phyloP scores from a whole-genome alignment of 2,329 filamentous ascomycete species.

The Albifimbria verrucaria region DNA sequence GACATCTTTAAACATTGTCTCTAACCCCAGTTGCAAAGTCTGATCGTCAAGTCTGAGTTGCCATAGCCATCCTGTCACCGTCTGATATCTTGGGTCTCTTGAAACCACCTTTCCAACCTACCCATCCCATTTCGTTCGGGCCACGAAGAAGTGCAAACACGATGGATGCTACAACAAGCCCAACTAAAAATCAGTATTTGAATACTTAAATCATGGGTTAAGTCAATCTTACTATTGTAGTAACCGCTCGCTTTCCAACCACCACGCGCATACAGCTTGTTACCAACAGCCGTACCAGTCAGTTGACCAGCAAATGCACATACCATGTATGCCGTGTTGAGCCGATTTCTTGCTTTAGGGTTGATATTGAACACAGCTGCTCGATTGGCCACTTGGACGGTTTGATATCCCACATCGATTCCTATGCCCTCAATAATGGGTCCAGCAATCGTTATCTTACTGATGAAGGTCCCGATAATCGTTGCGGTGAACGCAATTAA shows the following conservation, averaged over 20 bases:
- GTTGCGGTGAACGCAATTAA: slow-evolving; percentile 58
- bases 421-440: slow-evolving; percentile 70
- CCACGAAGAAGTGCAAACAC: slow-evolving; percentile 25
- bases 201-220: background rate
- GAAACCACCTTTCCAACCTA: slow-evolving; percentile 29
- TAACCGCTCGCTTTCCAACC: slow-evolving; percentile 48
- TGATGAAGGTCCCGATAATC: slow-evolving; percentile 65
- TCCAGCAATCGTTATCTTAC: slow-evolving; percentile 63
- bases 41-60: too few species aligned
- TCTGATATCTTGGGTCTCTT: too few species aligned
- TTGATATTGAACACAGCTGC: slow-evolving; percentile 68
- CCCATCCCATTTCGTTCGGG: slow-evolving; percentile 26
- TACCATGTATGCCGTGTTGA: slow-evolving; percentile 84
- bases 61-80: too few species aligned
- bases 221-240: slow-evolving; percentile 21
- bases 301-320: slow-evolving; percentile 72
- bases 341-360: slow-evolving; percentile 66
- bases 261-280: slow-evolving; percentile 47
- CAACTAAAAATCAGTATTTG: slow-evolving; percentile 9
- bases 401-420: slow-evolving; percentile 70
- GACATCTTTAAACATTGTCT: too few species aligned
- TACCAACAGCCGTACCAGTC: slow-evolving; percentile 62
- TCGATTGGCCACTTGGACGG: slow-evolving; percentile 70
- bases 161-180: slow-evolving; percentile 19
- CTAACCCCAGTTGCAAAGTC: too few species aligned